Base-by-base conservation (phyloP, 495 filamentous ascomycete species). In the Xanthoparmelia taractica region DNA sequence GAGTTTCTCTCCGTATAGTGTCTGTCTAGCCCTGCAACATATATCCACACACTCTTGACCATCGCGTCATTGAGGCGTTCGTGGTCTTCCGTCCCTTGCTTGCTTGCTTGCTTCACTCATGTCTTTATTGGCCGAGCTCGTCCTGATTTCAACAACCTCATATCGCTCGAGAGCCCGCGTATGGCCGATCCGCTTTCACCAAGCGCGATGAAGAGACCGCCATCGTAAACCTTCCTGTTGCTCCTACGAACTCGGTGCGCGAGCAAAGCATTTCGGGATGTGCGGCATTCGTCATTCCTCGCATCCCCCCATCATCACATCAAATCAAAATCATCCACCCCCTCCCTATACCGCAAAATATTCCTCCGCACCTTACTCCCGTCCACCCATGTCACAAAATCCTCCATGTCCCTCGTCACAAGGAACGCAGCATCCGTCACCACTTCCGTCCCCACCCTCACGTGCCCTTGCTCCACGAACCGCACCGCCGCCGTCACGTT, bases 361-460 rank as follows among this genome's bases (percentile, higher is more conserved):
- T 87, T 93, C 70, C 87, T 81, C 86, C 94, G 96, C 77, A 97
- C 96, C 88, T 96, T 97, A 73, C 88, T 92, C 58, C 87, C 88
- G 67, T 95, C 90, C 36, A 93, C 89, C 94, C 94, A 98, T 6
- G 94, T 97, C 31, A 98, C 88, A 63, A 93, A 97, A 74, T 98
- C 94, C 77, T 97, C 94, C 86, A 96, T 88, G 68, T 86, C 90
- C 64, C 86, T 80, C 38, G 76, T 79, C 40, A 79, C 76, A 64
- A 80, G 69, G 57, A 72, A 76, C 12, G 75, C 75, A 13, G 92
- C 85, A 74, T 98, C 94, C 20, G 86, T 93, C 29, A 97, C 82
- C 29, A 94, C 88, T 67, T 98, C 92, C 0, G 90, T 87, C 6
- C 94, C 95, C 7, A 97, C 92, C 34, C 94, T 81, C 2, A 98